Base-by-base conservation (phyloP, 108 stramenopile species). In the Discostella pseudostelligera region DNA sequence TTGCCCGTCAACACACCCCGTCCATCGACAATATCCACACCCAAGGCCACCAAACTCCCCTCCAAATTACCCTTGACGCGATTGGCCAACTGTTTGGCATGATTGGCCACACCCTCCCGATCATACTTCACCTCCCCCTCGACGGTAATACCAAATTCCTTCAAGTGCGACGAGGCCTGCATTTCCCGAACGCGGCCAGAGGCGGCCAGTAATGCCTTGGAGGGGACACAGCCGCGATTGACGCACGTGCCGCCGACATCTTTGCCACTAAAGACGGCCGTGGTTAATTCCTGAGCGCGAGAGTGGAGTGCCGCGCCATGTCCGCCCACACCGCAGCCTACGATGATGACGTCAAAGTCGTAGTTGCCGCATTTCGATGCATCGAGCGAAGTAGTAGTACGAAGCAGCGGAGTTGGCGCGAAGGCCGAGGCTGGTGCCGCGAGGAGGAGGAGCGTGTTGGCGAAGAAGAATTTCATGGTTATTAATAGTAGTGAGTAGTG, bases 281-380 rank as follows among this genome's bases (percentile, higher is more conserved):
- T 97, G 60, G 82, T 85, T 16, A 98, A 78, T 37, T 82, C 84
- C 70, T 96, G 92, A 19, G 91, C 89, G 0, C 97, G 86, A 22
- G 94, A 88, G 81, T 98, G 97, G 48, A 98, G 81, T 47, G 97
- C 97, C 39, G 97, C 97, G 36, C 96, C 97, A 77, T 98, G 97
- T n/a, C 97, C 97, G n/a, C 97, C 97, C 13, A 98, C 97, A 37
- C 97, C 97, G 68, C 97, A 98, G 20, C 97, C 97, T 39, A 98
- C 86, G 59, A 94, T 86, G 66, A 88, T 88, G 42, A 94, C 88
- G 77, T 94, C 93, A 72, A 87, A 94, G 68, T 94, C 93, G 76
- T 70, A 77, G 63, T 47, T 65, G 58, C 76, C 76, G 69, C 76
- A 77, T 56, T 65, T 65, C 39, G 76, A 77, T 49, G 64, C 69